Percentiles rank a stretch among this genome's conserved stretches.
Conservation (phyloP, 2,329 filamentous ascomycete genomes). For the Dothistroma pini region DNA sequence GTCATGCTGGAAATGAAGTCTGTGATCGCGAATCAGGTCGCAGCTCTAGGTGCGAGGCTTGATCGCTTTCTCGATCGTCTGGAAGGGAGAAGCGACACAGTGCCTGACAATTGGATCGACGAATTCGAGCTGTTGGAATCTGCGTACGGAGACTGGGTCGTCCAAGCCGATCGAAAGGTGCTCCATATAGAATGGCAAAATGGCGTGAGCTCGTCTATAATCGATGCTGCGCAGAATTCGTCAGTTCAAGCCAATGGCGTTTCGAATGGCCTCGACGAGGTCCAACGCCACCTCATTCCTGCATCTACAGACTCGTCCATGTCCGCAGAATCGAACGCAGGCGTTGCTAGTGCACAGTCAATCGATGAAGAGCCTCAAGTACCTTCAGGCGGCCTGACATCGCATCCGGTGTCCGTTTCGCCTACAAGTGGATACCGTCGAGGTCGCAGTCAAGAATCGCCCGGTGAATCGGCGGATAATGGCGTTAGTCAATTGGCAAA, state of each 20-base stretch:
- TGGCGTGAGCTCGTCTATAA: background rate
- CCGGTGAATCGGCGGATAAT: conserved; percentile 3
- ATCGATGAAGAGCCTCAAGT: background rate
- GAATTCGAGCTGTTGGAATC: conserved; percentile 75
- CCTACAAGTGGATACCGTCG: background rate
- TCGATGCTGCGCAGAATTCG: background rate
- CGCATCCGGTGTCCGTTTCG: background rate
- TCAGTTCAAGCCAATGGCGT: background rate
- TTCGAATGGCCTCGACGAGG: background rate
- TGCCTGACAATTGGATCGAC: conserved; percentile 86
- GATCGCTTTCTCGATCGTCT: conserved; percentile 84
- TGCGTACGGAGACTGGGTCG: conserved; percentile 76
- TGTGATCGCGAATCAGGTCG: conserved; percentile 65
- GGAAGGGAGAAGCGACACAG: conserved; percentile 76
- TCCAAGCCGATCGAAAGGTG: conserved; percentile 70
- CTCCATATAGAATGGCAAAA: conserved; percentile 56
- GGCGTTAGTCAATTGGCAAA: conserved; percentile 19
- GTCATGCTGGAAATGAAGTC: conserved; percentile 40
- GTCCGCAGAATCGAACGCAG: background rate
- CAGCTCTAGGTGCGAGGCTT: conserved; percentile 65
- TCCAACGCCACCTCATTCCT: background rate
- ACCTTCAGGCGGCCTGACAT: background rate
- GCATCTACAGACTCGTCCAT: background rate
- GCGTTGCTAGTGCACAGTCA: background rate
- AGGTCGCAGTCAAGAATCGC: background rate